Conservation (phyloP, 805 yeast species). For the Cephaloascus fragrans region DNA sequence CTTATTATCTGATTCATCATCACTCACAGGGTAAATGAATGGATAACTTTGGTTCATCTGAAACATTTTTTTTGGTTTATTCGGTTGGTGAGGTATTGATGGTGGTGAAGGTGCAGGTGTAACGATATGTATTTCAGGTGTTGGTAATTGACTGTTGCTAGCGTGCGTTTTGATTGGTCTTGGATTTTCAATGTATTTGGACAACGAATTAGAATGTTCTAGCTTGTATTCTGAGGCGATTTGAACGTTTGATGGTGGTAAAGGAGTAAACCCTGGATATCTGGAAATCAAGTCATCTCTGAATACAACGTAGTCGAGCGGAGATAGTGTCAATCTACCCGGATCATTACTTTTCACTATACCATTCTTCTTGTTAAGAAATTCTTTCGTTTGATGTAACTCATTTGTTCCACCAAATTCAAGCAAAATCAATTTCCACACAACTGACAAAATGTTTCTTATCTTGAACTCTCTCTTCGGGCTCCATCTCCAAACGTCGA, state of each 20-base stretch:
- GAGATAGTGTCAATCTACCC: constrained; percentile 47
- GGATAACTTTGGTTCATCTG: constrained; percentile 65
- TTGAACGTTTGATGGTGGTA: constrained; percentile 33
- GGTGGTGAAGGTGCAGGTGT: constrained; percentile 89
- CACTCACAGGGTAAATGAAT: constrained; percentile 46
- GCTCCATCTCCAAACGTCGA: constrained; percentile 64
- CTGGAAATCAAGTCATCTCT: constrained; percentile 65
- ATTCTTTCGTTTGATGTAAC: constrained; percentile 33
- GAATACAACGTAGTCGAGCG: constrained; percentile 77
- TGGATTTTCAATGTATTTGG: constrained; percentile 52
- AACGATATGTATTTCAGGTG: constrained; percentile 59
- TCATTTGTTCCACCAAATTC: constrained; percentile 51
- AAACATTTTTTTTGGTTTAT: constrained; percentile 41
- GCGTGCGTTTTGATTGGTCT: constrained; percentile 38
- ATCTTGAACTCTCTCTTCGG: constrained; percentile 30
- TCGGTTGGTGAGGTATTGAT: constrained; percentile 30
- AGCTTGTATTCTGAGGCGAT: constrained; percentile 24
- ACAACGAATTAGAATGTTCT: constrained; percentile 39
- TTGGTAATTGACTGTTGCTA: constrained; percentile 34
- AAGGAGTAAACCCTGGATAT: constrained; percentile 59
- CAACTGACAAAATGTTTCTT: constrained; percentile 43
- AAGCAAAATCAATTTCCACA: constrained; percentile 44
- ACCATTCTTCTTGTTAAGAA: constrained; percentile 31
- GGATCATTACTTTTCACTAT: constrained; percentile 13
- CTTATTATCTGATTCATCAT: constrained; percentile 19